Evolutionary conservation across 768 basidiomycete species (phyloP), one percentile per base, ranked within the genome.

Genomic region (Lyophyllum semitale): DNA sequence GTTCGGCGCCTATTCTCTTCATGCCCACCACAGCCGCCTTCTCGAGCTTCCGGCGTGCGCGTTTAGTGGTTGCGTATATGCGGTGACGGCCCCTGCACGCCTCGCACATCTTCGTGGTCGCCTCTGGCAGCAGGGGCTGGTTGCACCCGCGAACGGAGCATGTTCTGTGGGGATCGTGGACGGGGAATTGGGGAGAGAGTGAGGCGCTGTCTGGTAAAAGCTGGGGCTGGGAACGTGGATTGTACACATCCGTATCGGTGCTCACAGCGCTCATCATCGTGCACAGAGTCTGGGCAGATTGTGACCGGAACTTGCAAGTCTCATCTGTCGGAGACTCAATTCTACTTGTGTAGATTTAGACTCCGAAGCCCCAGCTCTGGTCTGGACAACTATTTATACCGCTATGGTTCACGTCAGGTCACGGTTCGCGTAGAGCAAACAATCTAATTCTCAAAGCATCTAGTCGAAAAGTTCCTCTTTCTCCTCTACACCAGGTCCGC

Each of bases 21-120:
- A 61, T 48, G 4, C 51, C 59, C 27, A 46, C 56, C 8, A 75
- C 59, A 6, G 75, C 72, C 0, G 74, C 75, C 63, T 83, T 84
- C 64, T 84, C 82, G 58, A 72, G 59, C 63, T 82, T 83, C 54
- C 80, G 67, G 52, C 76, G 73, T 4, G 76, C 75, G 15, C 81
- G 68, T 61, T 83, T 83, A 4, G 81, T 80, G 32, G 64, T 76
- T 9, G 79, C 81, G 46, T 84, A 83, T 5, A 74, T 65, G 25
- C 81, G 75, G 62, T 84, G 82, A 17, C 78, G 73, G 33, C 73
- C 72, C 22, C 82, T 72, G 68, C 82, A 84, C 0, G 58, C 59
- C 20, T 80, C 76, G 71, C 82, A 84, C 82, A 84, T 83, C 66
- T 78, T 82, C 63, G 70, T 74, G 3, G 45, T 35, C 1, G 56